phyloP scores from a whole-genome alignment of 2,329 filamentous ascomycete genomes.

The Fusarium albidum region DNA sequence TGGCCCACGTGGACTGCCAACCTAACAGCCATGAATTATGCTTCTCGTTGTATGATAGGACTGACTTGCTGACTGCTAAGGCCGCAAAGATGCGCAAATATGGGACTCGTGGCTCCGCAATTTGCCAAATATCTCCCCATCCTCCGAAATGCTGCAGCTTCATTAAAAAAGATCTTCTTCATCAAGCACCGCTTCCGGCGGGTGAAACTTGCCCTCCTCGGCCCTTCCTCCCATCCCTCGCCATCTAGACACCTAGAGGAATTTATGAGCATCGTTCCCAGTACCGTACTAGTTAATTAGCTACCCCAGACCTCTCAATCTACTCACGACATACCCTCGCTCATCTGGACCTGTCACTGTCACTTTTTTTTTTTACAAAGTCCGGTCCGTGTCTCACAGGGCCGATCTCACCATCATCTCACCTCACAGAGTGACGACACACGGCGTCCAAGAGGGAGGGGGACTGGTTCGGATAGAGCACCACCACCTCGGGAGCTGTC shows the following conservation, averaged over 20 bases:
- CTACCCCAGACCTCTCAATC: slow-evolving; percentile 24
- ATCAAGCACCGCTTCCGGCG: slow-evolving; percentile 1
- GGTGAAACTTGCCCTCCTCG: slow-evolving; percentile 10
- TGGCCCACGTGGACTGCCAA: too few species aligned
- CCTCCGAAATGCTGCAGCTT: slow-evolving; percentile 7
- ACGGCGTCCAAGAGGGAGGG: background rate
- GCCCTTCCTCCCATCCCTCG: background rate
- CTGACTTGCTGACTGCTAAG: background rate
- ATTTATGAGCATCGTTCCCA: background rate
- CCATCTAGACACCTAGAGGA: background rate
- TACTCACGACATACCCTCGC: background rate
- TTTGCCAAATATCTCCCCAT: slow-evolving; percentile 7
- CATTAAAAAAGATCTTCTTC: slow-evolving; percentile 18
- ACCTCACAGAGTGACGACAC: background rate
- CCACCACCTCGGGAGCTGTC: background rate
- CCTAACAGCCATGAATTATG: too few species aligned
- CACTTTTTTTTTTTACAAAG: slow-evolving; percentile 15
- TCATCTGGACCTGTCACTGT: slow-evolving; percentile 13
- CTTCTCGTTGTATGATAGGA: too few species aligned
- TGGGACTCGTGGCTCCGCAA: background rate
- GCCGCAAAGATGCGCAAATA: background rate
- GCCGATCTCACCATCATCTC: slow-evolving; percentile 4
- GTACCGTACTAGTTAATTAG: too few species aligned
- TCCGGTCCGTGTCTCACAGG: slow-evolving; percentile 1
- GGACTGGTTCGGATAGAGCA: slow-evolving; percentile 2